A percentile compares a stretch with the other conserved stretches of the same genome.
phyloP scores from a whole-genome alignment of 2,329 filamentous ascomycete species.

The Calonectria naviculata region DNA sequence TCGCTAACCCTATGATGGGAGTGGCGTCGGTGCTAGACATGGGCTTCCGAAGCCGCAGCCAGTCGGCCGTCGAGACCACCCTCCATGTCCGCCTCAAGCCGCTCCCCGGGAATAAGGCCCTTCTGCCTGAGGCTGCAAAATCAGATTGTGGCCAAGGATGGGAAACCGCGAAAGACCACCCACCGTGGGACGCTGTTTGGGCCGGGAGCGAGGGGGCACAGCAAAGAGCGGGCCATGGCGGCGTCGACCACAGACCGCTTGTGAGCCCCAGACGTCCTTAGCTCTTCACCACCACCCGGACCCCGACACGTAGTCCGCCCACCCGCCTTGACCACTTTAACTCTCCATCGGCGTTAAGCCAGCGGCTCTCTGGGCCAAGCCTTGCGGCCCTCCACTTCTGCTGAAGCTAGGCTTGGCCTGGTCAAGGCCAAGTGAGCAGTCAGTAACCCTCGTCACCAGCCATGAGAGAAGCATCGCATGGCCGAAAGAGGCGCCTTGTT shows the following conservation, averaged over 20 bases:
- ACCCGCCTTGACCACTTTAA: slow-evolving; percentile 20
- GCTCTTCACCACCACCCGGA: slow-evolving; percentile 27
- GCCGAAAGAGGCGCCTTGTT: not conserved
- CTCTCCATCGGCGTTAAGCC: slow-evolving; percentile 32
- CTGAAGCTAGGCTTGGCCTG: slow-evolving; percentile 12
- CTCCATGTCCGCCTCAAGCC: slow-evolving; percentile 27
- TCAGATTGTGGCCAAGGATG: slow-evolving; percentile 35
- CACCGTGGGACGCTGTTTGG: not conserved
- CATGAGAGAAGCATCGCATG: not conserved
- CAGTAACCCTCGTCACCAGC: not conserved
- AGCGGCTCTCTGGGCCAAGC: slow-evolving; percentile 27
- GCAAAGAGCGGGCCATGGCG: slow-evolving; percentile 25
- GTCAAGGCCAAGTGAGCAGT: slow-evolving; percentile 10
- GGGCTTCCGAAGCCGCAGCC: slow-evolving; percentile 32
- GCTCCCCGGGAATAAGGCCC: slow-evolving; percentile 38
- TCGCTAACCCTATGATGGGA: slow-evolving; percentile 43
- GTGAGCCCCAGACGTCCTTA: slow-evolving; percentile 20
- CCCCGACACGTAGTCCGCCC: slow-evolving; percentile 33
- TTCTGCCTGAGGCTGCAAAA: slow-evolving; percentile 35
- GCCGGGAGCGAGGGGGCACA: slow-evolving; percentile 16
- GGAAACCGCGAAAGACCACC: slow-evolving; percentile 39
- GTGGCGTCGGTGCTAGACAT: slow-evolving; percentile 40
- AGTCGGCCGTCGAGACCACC: slow-evolving; percentile 30
- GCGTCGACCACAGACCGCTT: slow-evolving; percentile 35
- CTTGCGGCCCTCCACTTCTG: slow-evolving; percentile 10